Base-by-base conservation (phyloP, 2,329 filamentous ascomycete species). In the Sclerotinia glacialis region DNA sequence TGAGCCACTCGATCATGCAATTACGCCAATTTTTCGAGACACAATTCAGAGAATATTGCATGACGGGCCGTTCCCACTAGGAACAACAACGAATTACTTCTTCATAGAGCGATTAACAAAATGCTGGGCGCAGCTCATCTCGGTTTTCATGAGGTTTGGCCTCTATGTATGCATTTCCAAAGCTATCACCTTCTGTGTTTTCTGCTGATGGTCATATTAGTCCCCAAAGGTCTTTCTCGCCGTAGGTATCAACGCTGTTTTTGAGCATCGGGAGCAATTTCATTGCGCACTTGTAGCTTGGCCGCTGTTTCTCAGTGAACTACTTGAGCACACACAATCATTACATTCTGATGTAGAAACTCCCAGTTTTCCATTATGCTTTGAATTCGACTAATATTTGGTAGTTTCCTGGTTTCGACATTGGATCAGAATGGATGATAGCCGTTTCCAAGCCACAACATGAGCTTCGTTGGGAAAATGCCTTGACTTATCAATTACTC, bases 351-450 rank as follows among this genome's bases (percentile, higher is more conserved):
- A 71, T 58, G 71, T 73, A 65, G 62, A 28, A 46, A 12, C n/a
- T 37, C 16, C 44, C 1, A 11, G 5, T 31, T 61, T 14, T 5
- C 21, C 7, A 21, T 61, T 1, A 21, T 4, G 3, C 7, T 34
- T 37, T 61, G 8, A 59, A 37, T 49, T 23, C 37, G n/a, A 50
- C 44, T 61, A 40, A 61, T 40, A 54, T 18, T 31, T 67, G 53
- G 67, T 23, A 77, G 67, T 77, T 77, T 69, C 64, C 72, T 60
- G 44, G 53, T 34, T 70, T 71, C n/a, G 80, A 78, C 11, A 72
- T 83, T 12, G 75, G 82, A 5, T 81, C 83, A 50, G 74, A 86
- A n/a, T 87, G 86, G 82, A 71, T 84, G 52, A 72, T 82, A 26
- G 79, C 81, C 9, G 76, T 87, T 55, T 79, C 82, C 52, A 85